phyloP scores from a whole-genome alignment of 2,329 filamentous ascomycete species.

The Bipolaris bicolor region DNA sequence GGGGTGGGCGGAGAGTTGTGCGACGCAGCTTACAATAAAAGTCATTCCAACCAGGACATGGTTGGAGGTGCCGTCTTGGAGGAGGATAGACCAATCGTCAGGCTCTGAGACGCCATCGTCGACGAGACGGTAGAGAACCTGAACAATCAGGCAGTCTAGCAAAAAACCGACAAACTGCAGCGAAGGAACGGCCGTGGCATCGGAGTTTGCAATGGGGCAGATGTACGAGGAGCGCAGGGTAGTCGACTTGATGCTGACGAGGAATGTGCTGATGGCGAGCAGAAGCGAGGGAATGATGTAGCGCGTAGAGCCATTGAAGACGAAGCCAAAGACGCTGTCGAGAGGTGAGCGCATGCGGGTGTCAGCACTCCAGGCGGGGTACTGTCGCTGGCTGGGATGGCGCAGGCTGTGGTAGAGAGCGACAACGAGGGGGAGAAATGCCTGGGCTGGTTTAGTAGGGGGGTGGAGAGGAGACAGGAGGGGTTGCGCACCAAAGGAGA shows the following conservation, averaged over 20 bases:
- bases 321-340: conserved; percentile 36
- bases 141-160: conserved; percentile 35
- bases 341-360: conserved; percentile 28
- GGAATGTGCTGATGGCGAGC: conserved; percentile 41
- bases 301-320: conserved; percentile 38
- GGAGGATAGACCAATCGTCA: conserved; percentile 34
- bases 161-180: conserved; percentile 41
- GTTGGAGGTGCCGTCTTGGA: conserved; percentile 37
- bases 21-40: conserved; percentile 30
- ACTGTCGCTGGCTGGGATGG: conserved; percentile 32
- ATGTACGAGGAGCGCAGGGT: conserved; percentile 42
- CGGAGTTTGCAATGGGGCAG: conserved; percentile 35
- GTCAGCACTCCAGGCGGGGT: conserved; percentile 40
- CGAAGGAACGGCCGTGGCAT: conserved; percentile 34
- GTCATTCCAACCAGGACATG: conserved; percentile 38
- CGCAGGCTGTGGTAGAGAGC: conserved; percentile 41
- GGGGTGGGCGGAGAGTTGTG: not conserved
- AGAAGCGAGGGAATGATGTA: conserved; percentile 42
- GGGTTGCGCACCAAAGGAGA: conserved; percentile 30
- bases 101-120: conserved; percentile 33
- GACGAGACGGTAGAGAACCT: conserved; percentile 35
- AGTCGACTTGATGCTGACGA: conserved; percentile 37
- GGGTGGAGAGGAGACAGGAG: not conserved
- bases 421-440: conserved; percentile 42
- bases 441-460: conserved; percentile 18